Base-by-base conservation (phyloP, 805 yeast genomes). In the Metschnikowia colocasiae region DNA sequence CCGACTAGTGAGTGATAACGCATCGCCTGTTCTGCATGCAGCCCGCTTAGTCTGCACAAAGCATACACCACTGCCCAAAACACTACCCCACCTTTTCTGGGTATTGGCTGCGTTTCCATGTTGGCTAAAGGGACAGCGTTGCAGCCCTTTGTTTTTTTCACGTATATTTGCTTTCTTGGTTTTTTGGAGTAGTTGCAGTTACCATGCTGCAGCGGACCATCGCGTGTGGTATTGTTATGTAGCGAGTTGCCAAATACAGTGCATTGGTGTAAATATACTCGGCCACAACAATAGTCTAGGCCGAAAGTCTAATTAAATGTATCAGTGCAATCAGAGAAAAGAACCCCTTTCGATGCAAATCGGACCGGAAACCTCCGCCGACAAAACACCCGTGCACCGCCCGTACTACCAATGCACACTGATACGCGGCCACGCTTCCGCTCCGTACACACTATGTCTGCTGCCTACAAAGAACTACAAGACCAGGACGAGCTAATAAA, bases 311-410 rank as follows among this genome's bases (percentile, higher is more conserved):
- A 13, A 30, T n/a, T n/a, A n/a, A n/a, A n/a, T n/a, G n/a, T n/a
- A n/a, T n/a, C n/a, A n/a, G n/a, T n/a, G n/a, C n/a, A n/a, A n/a
- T n/a, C n/a, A n/a, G 13, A 30, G 10, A 30, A 8, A 15, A 30
- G 3, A 9, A 13, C 32, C 32, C 12, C 6, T 6, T 22, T 22
- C 8, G 13, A 30, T 30, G 15, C 15, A n/a, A 12, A 32, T 10
- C 2, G 15, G 12, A 12, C n/a, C 36, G 8, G 6, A 33, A 33
- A 33, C 12, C 9, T 13, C 7, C 6, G 20, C 3, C 15, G 8
- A 13, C 3, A n/a, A 19, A 38, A 39, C 18, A 39, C 34, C 42
- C 42, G 42, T 39, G 42, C 42, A 29, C 42, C 42, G 22, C 32
- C 15, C 12, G 5, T 6, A 15, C 40, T 15, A 10, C 20, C 9